Evolutionary conservation across 1,139 yeast species (phyloP), one percentile per base, ranked within the genome.

Genomic region (Pichia sp.): DNA sequence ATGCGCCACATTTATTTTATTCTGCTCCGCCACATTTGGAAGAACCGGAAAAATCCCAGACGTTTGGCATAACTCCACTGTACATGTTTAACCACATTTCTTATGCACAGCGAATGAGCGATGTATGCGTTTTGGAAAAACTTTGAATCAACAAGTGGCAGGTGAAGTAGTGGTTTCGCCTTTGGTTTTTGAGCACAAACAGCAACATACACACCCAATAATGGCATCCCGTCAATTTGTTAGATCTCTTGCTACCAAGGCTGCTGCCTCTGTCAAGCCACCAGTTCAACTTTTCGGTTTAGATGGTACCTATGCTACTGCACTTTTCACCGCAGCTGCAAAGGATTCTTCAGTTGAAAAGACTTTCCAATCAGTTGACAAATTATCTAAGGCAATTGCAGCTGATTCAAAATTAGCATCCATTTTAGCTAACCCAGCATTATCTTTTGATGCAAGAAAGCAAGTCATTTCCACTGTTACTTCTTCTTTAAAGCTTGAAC

Each of bases 221-320:
- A 76, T 78, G 80, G 75, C 78, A 56, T 71, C 81, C 59, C 83
- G 85, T 73, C 73, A 75, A 59, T 80, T 81, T 67, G 64, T 72
- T 65, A 84, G 92, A 72, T 69, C 83, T 50, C 67, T 86, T 72
- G 64, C 64, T 41, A 56, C 62, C 29, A 56, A 60, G 40, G 46
- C 61, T 42, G 69, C 85, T 49, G 23, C 23, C 23, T 75, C 85
- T 56, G 75, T 77, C 60, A 81, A 81, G 67, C 94, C 95, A 50
- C 97, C 97, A 49, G 84, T 90, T 54, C 96, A 88, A 75, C 78
- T 92, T 66, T 90, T 79, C 62, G 98, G 98, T 54, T 72, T 92
- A 56, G 97, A 90, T 58, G 98, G 97, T 64, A 88, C 97, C 53
- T 92, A 92, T 66, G 98, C 98, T 59, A 77, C 87, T 51, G 97